phyloP scores from a whole-genome alignment of 2,329 filamentous ascomycete genomes.

The Talaromyces marneffei region DNA sequence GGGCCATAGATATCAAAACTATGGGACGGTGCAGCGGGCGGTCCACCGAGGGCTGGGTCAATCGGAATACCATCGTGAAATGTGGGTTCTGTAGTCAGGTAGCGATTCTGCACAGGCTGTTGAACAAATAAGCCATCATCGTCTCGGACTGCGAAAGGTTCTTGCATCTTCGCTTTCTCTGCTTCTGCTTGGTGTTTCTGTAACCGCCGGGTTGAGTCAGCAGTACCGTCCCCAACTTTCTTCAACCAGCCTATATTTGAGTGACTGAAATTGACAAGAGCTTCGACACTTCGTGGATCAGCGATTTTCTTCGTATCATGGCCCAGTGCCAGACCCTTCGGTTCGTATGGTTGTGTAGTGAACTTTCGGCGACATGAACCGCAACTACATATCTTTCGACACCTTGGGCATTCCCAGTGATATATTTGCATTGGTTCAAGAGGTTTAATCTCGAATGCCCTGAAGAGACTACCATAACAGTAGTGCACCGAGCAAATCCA shows the following conservation, averaged over 20 bases:
- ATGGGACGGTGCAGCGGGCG: neutral
- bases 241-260: constrained; percentile 83
- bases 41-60: constrained; percentile 36
- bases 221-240: constrained; percentile 48
- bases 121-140: constrained; percentile 34
- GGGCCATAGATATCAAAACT: constrained; percentile 6
- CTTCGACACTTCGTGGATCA: constrained; percentile 84
- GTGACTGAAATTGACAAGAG: constrained; percentile 80
- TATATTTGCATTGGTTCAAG: constrained; percentile 72
- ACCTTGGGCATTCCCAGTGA: constrained; percentile 85
- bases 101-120: constrained; percentile 10
- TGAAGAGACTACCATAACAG: constrained; percentile 88
- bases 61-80: constrained; percentile 34
- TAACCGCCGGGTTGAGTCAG: constrained; percentile 42
- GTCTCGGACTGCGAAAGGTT: constrained; percentile 42
- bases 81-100: constrained; percentile 9
- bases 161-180: constrained; percentile 45
- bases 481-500: constrained; percentile 69
- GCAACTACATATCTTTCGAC: constrained; percentile 80
- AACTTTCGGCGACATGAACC: constrained; percentile 64
- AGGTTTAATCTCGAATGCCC: constrained; percentile 86
- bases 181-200: constrained; percentile 50
- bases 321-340: constrained; percentile 79
- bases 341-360: constrained; percentile 72
- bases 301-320: constrained; percentile 88